Conservation (phyloP, 306 rosid genomes). For the Arachis stenosperma region DNA sequence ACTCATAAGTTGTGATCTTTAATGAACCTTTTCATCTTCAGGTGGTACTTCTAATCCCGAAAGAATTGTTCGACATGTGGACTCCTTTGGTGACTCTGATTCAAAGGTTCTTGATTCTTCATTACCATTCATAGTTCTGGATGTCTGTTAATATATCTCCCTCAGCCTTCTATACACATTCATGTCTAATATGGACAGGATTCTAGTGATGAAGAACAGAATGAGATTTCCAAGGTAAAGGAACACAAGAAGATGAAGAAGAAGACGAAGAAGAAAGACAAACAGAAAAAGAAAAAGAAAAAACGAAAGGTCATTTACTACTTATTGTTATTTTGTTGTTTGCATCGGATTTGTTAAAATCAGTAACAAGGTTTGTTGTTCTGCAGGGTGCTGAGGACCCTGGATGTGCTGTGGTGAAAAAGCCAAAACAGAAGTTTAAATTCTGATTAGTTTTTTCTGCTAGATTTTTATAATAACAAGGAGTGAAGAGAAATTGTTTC, state of each 20-base stretch:
- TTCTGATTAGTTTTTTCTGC: conserved; percentile 42
- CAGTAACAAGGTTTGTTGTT: conserved; percentile 34
- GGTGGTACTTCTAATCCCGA: conserved; percentile 66
- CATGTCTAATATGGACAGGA: conserved; percentile 49
- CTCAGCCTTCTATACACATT: conserved; percentile 12
- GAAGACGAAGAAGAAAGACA: conserved; percentile 48
- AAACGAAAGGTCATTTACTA: conserved; percentile 57
- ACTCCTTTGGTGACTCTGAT: conserved; percentile 71
- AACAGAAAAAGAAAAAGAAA: conserved; percentile 52
- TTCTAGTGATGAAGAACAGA: conserved; percentile 46
- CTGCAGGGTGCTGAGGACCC: conserved; percentile 52
- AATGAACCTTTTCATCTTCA: conserved; percentile 37
- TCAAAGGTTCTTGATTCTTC: conserved; percentile 51
- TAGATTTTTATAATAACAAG: conserved; percentile 22
- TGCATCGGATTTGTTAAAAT: conserved; percentile 11
- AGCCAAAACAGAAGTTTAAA: conserved; percentile 50
- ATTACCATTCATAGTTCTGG: conserved; percentile 22
- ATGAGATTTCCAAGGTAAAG: conserved; percentile 39
- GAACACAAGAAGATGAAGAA: conserved; percentile 59
- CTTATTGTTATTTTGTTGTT: conserved; percentile 33
- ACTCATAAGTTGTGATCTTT: neutral
- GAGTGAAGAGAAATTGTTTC: conserved; percentile 18
- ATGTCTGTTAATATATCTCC: conserved; percentile 10
- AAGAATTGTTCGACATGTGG: conserved; percentile 64
- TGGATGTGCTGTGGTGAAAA: conserved; percentile 49